Conservation (phyloP, 148 eudicot species). For the Cornus controversa region DNA sequence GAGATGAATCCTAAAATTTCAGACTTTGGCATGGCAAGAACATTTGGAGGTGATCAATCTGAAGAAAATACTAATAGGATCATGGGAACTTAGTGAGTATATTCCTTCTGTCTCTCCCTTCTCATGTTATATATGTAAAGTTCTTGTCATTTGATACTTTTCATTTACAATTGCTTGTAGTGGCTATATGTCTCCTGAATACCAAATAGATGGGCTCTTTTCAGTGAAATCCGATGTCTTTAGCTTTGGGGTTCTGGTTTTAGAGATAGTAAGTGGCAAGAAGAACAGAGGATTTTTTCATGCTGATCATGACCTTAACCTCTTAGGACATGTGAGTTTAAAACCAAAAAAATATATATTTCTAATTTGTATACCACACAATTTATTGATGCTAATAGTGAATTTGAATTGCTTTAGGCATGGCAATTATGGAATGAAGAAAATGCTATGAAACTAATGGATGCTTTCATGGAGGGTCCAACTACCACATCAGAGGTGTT, state of each 20-base stretch:
- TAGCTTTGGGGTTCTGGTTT: conserved; percentile 20
- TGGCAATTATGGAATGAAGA: conserved; percentile 18
- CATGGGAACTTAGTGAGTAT: conserved; percentile 27
- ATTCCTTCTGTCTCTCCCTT: not conserved
- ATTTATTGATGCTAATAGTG: not conserved
- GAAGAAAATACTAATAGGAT: conserved; percentile 17
- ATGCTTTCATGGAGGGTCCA: conserved; percentile 4
- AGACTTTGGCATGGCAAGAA: conserved; percentile 28
- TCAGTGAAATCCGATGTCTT: conserved; percentile 21
- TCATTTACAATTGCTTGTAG: conserved; percentile 2
- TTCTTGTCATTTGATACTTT: not conserved
- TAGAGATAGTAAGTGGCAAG: conserved; percentile 16
- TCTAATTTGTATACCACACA: not conserved
- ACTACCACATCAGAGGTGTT: not conserved
- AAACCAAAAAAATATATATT: not conserved
- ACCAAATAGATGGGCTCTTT: conserved; percentile 19
- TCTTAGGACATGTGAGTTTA: conserved; percentile 16
- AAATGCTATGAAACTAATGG: conserved; percentile 5
- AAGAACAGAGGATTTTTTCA: conserved; percentile 15
- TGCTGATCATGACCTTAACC: conserved; percentile 11
- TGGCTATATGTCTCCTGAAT: conserved; percentile 31
- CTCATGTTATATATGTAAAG: not conserved
- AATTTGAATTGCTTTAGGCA: conserved; percentile 2
- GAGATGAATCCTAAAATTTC: conserved; percentile 27
- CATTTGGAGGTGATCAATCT: conserved; percentile 14